Base-by-base conservation (phyloP, 345 rosid species). In the Aegle marmelos region DNA sequence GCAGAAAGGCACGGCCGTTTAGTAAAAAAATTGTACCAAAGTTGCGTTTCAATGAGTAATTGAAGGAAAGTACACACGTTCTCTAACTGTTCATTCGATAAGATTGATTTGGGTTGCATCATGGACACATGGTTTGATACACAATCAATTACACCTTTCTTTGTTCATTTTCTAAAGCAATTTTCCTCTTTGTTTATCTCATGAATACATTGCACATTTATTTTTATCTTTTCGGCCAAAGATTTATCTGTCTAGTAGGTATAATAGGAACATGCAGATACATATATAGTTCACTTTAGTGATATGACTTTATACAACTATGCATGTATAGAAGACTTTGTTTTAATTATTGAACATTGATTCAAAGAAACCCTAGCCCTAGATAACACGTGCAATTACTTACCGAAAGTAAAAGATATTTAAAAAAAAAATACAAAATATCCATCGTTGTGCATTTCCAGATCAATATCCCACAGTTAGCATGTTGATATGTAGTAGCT, bases 21-120 rank as follows among this genome's bases (percentile, higher is more conserved):
- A 56, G 79, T 73, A 73, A 66, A 76, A 76, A 68, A 57, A 24
- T 57, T 76, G 56, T 57, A 16, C 27, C 45, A 30, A 17, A 31
- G 54, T 19, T 53, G 27, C 41, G 21, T n/a, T 67, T 16, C 36
- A 67, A 66, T 54, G 39, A 14, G 65, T 31, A 39, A 2, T 27
- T 45, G 27, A 33, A 24, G 16, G n/a, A 14, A 64, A 64, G 71
- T 14, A 64, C 63, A 7, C 48, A 30, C 24, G 1, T 28, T 16
- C 14, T n/a, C 14, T 21, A 31, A 37, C 30, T 24, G 22, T 65
- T 65, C 4, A 45, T 13, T 50, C 7, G 69, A 45, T 21, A n/a
- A 45, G 59, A 73, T 45, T 48, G 69, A 34, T 37, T 73, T 14
- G 25, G 33, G 2, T 36, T 48, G 56, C 54, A 41, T 24, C 67